Percentiles rank a stretch among this genome's conserved stretches.
Conservation (phyloP, 2,329 filamentous ascomycete genomes). For the Aspergillus tubingensis region DNA sequence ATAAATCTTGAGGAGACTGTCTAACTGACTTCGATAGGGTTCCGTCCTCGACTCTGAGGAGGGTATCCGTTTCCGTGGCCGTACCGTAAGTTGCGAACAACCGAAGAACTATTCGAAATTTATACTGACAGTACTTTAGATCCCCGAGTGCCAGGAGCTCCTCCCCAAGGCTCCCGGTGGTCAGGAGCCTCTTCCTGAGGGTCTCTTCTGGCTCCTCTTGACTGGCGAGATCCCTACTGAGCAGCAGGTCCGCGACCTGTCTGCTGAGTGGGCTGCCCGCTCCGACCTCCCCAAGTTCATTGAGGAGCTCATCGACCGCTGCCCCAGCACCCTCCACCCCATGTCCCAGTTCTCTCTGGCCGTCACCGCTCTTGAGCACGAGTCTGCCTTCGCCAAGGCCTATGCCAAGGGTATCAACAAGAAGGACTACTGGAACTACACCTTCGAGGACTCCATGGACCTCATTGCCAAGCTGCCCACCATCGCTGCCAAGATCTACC, state of each 20-base stretch:
- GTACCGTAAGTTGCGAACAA: constrained; percentile 62
- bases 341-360: constrained; percentile 99
- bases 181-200: constrained; percentile 95
- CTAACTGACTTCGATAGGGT: constrained; percentile 50
- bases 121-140: constrained; percentile 51
- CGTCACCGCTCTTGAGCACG: constrained; percentile 96
- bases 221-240: constrained; percentile 97
- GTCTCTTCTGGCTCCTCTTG: constrained; percentile 99
- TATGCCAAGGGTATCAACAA: constrained; percentile 99
- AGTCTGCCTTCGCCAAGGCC: constrained; percentile 95
- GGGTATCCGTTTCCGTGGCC: constrained; percentile 98
- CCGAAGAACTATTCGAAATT: background rate
- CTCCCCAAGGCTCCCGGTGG: constrained; percentile 96
- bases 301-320: constrained; percentile 99
- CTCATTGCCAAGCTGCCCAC: constrained; percentile 99
- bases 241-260: constrained; percentile 97
- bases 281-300: constrained; percentile 97
- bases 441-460: constrained; percentile 99
- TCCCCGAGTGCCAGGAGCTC: constrained; percentile 96
- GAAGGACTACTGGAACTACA: constrained; percentile 99
- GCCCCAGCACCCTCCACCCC: constrained; percentile 96
- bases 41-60: constrained; percentile 98
- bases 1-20: background rate
- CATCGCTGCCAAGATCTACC: constrained; percentile 98
- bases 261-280: constrained; percentile 97